Evolutionary conservation across 2,329 filamentous ascomycete species (phyloP).

Genomic region (Claviceps purpurea): DNA sequence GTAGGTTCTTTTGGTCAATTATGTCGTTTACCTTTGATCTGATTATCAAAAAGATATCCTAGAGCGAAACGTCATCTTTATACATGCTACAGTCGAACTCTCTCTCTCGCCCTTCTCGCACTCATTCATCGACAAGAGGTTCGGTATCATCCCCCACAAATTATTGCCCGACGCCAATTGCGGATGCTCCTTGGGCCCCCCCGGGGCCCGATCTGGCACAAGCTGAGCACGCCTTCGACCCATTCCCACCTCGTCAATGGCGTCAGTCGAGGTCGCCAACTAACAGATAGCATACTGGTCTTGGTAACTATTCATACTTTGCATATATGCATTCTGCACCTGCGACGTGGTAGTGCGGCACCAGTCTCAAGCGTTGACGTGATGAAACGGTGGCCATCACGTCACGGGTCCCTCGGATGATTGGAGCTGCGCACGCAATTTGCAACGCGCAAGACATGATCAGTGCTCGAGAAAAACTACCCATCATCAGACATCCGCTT

Average conservation of each 20-base stretch:
- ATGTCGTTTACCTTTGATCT: too few species aligned
- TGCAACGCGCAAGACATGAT: neutral
- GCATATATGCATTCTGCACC: too few species aligned
- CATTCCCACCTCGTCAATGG: neutral
- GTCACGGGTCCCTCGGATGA: conserved; percentile 3
- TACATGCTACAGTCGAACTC: neutral
- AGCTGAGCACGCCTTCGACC: neutral
- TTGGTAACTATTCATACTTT: accelerated
- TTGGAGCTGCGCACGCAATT: conserved; percentile 5
- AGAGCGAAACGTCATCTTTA: neutral
- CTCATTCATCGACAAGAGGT: neutral
- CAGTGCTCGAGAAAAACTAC: neutral
- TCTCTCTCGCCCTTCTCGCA: neutral
- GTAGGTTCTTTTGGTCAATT: too few species aligned
- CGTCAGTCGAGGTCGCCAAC: neutral
- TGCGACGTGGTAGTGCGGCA: neutral
- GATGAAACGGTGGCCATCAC: conserved; percentile 10
- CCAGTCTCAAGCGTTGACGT: conserved; percentile 4
- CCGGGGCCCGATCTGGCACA: neutral
- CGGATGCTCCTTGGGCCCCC: neutral
- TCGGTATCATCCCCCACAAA: neutral
- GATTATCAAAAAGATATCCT: neutral
- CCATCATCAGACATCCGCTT: too few species aligned
- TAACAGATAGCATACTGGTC: neutral
- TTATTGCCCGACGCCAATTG: neutral